Conservation (phyloP, 2,329 filamentous ascomycete species). For the Parastagonospora nodorum region DNA sequence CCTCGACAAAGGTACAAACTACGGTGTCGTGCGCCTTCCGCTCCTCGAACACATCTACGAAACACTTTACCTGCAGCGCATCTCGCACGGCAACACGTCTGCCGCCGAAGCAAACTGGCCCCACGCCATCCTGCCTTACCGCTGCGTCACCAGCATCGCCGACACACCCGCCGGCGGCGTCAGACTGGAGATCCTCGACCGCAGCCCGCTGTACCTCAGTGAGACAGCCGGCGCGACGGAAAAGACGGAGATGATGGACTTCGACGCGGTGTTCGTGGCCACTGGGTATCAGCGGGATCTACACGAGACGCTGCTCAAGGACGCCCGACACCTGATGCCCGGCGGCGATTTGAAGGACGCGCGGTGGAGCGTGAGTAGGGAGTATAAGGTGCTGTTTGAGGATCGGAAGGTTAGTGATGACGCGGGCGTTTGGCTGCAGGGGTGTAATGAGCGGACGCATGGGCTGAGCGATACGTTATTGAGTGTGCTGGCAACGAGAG, state of each 20-base stretch:
- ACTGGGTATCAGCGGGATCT: slow-evolving; percentile 82
- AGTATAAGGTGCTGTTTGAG: slow-evolving; percentile 79
- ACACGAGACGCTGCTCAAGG: slow-evolving; percentile 76
- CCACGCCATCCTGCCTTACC: slow-evolving; percentile 75
- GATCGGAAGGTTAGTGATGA: slow-evolving; percentile 69
- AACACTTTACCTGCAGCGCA: slow-evolving; percentile 82
- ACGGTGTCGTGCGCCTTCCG: slow-evolving; percentile 89
- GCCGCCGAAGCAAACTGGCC: slow-evolving; percentile 75
- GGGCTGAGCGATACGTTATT: slow-evolving; percentile 85
- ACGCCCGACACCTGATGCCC: slow-evolving; percentile 68
- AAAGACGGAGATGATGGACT: slow-evolving; percentile 67
- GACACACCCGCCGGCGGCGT: slow-evolving; percentile 49
- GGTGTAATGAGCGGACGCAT: slow-evolving; percentile 90
- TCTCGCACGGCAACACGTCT: slow-evolving; percentile 62
- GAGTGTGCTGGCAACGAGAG: slow-evolving; percentile 75
- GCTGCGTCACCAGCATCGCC: slow-evolving; percentile 67
- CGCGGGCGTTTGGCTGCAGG: slow-evolving; percentile 89
- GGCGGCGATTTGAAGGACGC: slow-evolving; percentile 49
- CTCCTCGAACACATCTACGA: slow-evolving; percentile 89
- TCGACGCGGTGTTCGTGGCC: slow-evolving; percentile 82
- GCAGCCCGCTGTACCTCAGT: slow-evolving; percentile 44
- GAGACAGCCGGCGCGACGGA: slow-evolving; percentile 47
- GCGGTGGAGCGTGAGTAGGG: slow-evolving; percentile 70
- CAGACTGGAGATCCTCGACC: slow-evolving; percentile 58
- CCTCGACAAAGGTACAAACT: slow-evolving; percentile 85